phyloP scores from a whole-genome alignment of 2,329 filamentous ascomycete species.

The Penicillium sp. region DNA sequence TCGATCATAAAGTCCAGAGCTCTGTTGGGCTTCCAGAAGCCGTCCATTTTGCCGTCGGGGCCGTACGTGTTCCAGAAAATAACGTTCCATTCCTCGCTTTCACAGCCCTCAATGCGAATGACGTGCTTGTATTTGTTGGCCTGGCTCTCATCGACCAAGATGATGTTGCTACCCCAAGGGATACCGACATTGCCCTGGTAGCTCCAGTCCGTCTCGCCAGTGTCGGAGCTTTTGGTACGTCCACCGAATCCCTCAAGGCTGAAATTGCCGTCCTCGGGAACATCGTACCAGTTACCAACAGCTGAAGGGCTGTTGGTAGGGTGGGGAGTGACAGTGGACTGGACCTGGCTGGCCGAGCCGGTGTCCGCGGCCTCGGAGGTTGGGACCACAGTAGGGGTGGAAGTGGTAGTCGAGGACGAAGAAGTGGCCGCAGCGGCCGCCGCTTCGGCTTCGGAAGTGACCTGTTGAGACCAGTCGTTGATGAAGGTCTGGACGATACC shows the following conservation, averaged over 20 bases:
- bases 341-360: constrained; percentile 6
- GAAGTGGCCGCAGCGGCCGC: constrained; percentile 9
- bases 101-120: constrained; percentile 28
- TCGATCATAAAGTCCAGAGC: constrained; percentile 32
- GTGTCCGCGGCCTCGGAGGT: constrained; percentile 3
- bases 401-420: constrained; percentile 12
- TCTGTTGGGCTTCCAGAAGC: constrained; percentile 31
- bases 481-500: constrained; percentile 32
- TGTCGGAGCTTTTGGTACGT: constrained; percentile 13
- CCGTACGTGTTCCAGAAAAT: constrained; percentile 41
- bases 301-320: constrained; percentile 6
- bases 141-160: constrained; percentile 29
- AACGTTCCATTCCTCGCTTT: constrained; percentile 32
- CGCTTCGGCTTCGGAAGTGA: constrained; percentile 11
- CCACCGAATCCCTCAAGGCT: constrained; percentile 31
- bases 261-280: constrained; percentile 20
- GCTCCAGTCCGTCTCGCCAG: too few species aligned
- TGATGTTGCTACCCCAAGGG: constrained; percentile 41
- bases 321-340: constrained; percentile 12
- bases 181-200: constrained; percentile 35
- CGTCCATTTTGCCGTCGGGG: constrained; percentile 28
- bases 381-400: constrained; percentile 4
- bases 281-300: constrained; percentile 22
- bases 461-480: constrained; percentile 32
- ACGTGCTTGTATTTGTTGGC: constrained; percentile 37